Evolutionary conservation across 1,139 yeast genomes (phyloP).

Genomic region (Candida gigantensis): DNA sequence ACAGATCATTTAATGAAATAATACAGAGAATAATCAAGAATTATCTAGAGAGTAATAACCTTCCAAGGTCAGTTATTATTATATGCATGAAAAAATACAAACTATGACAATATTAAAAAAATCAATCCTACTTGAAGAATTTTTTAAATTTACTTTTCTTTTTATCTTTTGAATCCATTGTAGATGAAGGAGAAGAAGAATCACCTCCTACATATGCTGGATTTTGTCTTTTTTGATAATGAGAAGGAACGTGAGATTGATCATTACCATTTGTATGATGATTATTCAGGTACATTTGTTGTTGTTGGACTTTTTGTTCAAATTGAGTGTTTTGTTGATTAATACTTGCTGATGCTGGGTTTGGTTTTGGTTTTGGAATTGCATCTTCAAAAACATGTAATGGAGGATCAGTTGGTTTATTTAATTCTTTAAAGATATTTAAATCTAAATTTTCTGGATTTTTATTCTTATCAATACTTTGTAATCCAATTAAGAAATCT

Average conservation of each 20-base stretch:
- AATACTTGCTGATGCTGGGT: conserved; percentile 2
- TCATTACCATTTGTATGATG: conserved; percentile 2
- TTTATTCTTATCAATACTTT: conserved; percentile 40
- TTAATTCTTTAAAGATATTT: conserved; percentile 28
- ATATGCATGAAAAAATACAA: too few species aligned
- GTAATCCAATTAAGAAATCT: conserved; percentile 49
- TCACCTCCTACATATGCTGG: conserved; percentile 5
- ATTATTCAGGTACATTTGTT: conserved; percentile 5
- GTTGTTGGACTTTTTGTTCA: conserved; percentile 10
- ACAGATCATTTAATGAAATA: too few species aligned
- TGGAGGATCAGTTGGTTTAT: conserved; percentile 33
- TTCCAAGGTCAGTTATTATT: too few species aligned
- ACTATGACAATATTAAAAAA: too few species aligned
- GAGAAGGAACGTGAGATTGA: conserved; percentile 29
- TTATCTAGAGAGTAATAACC: too few species aligned
- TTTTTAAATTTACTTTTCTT: conserved; percentile 38
- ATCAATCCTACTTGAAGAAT: conserved; percentile 39
- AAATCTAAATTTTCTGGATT: conserved; percentile 34
- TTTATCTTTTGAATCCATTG: conserved; percentile 27
- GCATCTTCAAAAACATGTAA: conserved; percentile 32
- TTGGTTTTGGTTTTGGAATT: conserved; percentile 15
- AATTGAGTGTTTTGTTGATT: conserved; percentile 7
- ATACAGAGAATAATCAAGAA: too few species aligned
- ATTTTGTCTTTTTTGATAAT: conserved; percentile 32
- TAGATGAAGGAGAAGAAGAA: conserved; percentile 13